Evolutionary conservation across 495 filamentous ascomycete genomes (phyloP), one percentile per base, ranked within the genome.

Genomic region (Trichoderma erinaceum): DNA sequence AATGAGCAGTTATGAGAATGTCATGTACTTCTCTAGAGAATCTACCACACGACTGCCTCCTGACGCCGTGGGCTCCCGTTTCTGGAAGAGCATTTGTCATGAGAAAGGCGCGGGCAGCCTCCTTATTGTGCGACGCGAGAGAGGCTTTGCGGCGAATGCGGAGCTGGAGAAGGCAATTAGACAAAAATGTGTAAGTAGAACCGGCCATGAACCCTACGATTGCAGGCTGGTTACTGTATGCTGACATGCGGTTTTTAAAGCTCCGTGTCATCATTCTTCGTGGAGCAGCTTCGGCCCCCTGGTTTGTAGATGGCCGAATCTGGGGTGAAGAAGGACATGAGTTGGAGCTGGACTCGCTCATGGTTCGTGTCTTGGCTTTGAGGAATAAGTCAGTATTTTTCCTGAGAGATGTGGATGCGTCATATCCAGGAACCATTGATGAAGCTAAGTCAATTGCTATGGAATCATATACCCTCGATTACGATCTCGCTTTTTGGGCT

Each of bases 1-100:
- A 8, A 69, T 76, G 71, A 71, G 68, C 12, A 68, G 27, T 32
- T 78, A 78, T 61, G 71, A 78, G 66, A 71, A 69, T 68, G 65
- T 70, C 18, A 72, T 70, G 68, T 71, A 66, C 52, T 38, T 64
- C 18, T 35, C 65, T 15, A 18, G 66, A 58, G 68, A 56, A 15
- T 27, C 52, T 41, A 21, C 66, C 10, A 50, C 50, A 13, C 13
- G 43, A 32, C 52, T 41, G 15, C 41, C 56, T 63, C 58, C 21
- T 27, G 72, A 72, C n/a, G 69, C 61, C 21, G 65, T 68, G 25
- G 69, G 72, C 35, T 70, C 72, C 18, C 69, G 67, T 38, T 70
- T 75, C 5, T 74, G 69, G 69, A 41, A 73, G 44, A 67, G 67
- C n/a, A 35, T 71, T n/a, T 68, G 25, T 64, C 68, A 77, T 66